Base-by-base conservation (phyloP, 1,284 basidiomycete species). In the Ceratobasidium sp. region DNA sequence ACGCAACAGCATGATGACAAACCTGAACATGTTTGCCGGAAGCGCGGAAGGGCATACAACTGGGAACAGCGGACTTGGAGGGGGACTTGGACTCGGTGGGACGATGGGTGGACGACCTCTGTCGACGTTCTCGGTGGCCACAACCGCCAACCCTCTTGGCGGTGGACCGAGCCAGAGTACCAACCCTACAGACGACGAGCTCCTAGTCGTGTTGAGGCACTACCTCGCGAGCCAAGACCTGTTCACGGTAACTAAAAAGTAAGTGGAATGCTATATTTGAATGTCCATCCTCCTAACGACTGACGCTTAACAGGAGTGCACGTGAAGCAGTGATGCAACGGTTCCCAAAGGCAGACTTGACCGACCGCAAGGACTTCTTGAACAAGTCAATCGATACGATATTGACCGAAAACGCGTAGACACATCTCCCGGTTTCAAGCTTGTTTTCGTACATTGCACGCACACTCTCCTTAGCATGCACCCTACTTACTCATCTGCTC, bases 181-280 rank as follows among this genome's bases (percentile, higher is more conserved):
- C 17, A 86, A 92, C 73, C 93, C 94, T n/a, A 84, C 84, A 1
- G 90, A 96, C 75, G 92, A 94, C 43, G 92, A 94, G 72, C 79
- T 97, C 10, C 84, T 93, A 76, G 86, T 80, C 58, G 89, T 91
- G 8, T 79, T 97, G 71, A 84, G 90, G 73, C 87, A 85, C 72
- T 96, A 94, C 77, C 79, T 97, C 75, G 90, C 91, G 73, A 92
- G 90, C 15, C 93, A 96, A 79, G 94, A 97, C 79, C 78, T 97
- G 75, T 96, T 97, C 93, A 90, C 88, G 70, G 93, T 96, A 54
- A 93, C 92, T 75, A 94, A 94, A 84, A 93, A 92, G 93, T 95
- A 76, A 79, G 92, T 83, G 2, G 7, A 15, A 25, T 17, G 13
- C 17, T 25, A 17, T 8, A 56, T 53, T 29, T 29, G 4, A 22